phyloP scores from a whole-genome alignment of 2,329 filamentous ascomycete genomes.

The Claviceps purpurea region DNA sequence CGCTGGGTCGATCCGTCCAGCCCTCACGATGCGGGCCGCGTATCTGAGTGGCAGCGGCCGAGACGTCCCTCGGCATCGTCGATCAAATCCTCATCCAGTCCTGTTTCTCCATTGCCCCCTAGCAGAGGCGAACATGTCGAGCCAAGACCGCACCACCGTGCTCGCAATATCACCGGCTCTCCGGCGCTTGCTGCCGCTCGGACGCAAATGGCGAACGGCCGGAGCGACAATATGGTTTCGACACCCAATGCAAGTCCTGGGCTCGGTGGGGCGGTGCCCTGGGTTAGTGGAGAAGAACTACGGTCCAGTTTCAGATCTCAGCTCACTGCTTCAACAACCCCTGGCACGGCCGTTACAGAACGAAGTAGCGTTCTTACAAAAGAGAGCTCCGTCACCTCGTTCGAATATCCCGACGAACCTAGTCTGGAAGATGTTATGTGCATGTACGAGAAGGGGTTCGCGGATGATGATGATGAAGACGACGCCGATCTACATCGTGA shows the following conservation, averaged over 20 bases:
- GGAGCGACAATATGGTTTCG: slow-evolving; percentile 26
- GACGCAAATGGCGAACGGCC: slow-evolving; percentile 13
- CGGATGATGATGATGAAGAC: slow-evolving; percentile 29
- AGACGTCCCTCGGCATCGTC: slow-evolving; percentile 36
- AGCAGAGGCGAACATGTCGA: slow-evolving; percentile 28
- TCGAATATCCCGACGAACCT: slow-evolving; percentile 39
- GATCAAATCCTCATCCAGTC: slow-evolving; percentile 30
- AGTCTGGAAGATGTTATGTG: slow-evolving; percentile 57
- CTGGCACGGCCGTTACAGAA: slow-evolving; percentile 58
- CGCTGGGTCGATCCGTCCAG: slow-evolving; percentile 13
- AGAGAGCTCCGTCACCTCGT: slow-evolving; percentile 59
- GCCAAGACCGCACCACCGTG: slow-evolving; percentile 14
- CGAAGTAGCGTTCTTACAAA: slow-evolving; percentile 73
- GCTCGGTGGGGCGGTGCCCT: slow-evolving; percentile 26
- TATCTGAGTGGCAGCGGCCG: slow-evolving; percentile 28
- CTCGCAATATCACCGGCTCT: slow-evolving; percentile 15
- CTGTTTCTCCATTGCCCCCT: slow-evolving; percentile 27
- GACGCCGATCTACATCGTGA: slow-evolving; percentile 20
- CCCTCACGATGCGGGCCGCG: slow-evolving; percentile 16
- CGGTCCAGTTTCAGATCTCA: slow-evolving; percentile 45
- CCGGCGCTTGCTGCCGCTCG: slow-evolving; percentile 14
- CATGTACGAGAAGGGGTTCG: slow-evolving; percentile 53
- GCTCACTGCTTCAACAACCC: slow-evolving; percentile 37
- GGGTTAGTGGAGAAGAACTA: slow-evolving; percentile 37
- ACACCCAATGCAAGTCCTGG: slow-evolving; percentile 15